Conservation (phyloP, 139 green algal genomes). For the Astrephomene gubernaculifera region DNA sequence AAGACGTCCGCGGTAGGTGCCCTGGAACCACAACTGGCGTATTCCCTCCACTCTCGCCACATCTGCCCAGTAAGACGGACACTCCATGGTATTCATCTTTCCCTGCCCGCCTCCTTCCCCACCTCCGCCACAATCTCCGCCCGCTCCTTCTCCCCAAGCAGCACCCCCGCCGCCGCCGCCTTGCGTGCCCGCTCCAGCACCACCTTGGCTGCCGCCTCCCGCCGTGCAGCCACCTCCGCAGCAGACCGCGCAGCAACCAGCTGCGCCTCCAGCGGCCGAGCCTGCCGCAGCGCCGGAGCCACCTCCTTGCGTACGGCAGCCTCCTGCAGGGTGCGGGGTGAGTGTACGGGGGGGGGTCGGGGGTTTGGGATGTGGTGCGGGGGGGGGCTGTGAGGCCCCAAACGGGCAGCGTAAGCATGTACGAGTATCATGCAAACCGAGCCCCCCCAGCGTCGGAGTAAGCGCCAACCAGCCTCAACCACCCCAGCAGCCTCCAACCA, state of each 20-base stretch:
- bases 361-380: too few species aligned
- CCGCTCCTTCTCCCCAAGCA: conserved; percentile 20
- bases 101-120: too few species aligned
- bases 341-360: neutral
- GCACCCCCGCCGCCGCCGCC: conserved; percentile 24
- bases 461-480: too few species aligned
- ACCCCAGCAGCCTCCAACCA: neutral
- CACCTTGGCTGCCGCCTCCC: conserved; percentile 34
- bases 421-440: too few species aligned
- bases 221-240: conserved; percentile 13
- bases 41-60: too few species aligned
- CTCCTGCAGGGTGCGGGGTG: neutral
- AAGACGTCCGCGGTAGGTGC: too few species aligned
- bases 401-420: too few species aligned
- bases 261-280: conserved; percentile 14
- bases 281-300: conserved; percentile 7
- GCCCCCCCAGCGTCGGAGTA: too few species aligned
- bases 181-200: conserved; percentile 39
- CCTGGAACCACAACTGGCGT: too few species aligned
- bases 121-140: conserved; percentile 29
- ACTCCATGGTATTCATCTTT: too few species aligned
- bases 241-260: neutral
- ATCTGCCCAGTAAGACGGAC: too few species aligned
- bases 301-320: conserved; percentile 25
- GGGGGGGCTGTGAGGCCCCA: too few species aligned